Conservation (phyloP, 768 basidiomycete genomes). For the Coprinopsis sp. region DNA sequence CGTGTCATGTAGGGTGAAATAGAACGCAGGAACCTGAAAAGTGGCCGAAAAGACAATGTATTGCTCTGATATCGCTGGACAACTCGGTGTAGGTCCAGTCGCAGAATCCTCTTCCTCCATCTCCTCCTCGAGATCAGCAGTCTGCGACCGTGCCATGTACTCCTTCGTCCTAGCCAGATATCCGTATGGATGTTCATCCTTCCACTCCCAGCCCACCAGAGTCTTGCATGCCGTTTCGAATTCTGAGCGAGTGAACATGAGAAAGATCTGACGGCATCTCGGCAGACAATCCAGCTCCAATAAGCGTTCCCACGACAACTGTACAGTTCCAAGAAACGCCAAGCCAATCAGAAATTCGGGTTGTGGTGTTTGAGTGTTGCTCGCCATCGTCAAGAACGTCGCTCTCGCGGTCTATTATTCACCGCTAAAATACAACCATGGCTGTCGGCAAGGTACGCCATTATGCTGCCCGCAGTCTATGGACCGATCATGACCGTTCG, state of each 20-base stretch:
- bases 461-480: constrained; percentile 1
- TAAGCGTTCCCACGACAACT: no score
- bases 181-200: constrained; percentile 21
- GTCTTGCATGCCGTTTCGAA: constrained; percentile 59
- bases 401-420: constrained; percentile 34
- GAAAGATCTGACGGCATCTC: constrained; percentile 17
- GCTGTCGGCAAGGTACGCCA: constrained; percentile 81
- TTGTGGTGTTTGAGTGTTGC: constrained; percentile 22
- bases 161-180: constrained; percentile 24
- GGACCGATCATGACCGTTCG: constrained; percentile 9
- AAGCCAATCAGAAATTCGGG: constrained; percentile 35
- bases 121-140: constrained; percentile 8
- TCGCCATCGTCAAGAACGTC: constrained; percentile 24
- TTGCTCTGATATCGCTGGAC: constrained; percentile 46
- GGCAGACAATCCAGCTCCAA: no score
- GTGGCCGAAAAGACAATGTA: constrained; percentile 74
- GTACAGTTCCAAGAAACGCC: constrained; percentile 40
- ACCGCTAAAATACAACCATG: constrained; percentile 45
- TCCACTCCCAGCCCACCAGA: constrained; percentile 48
- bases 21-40: constrained; percentile 80
- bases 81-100: constrained; percentile 18
- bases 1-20: constrained; percentile 64
- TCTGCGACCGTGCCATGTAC: neutral
- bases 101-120: constrained; percentile 33
- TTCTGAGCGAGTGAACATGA: constrained; percentile 50